These are phyloP conservation scores for Rusavskia elegans DNA, from an alignment of 495 filamentous ascomycete genomes.

Conservation along the genomic window DNA sequence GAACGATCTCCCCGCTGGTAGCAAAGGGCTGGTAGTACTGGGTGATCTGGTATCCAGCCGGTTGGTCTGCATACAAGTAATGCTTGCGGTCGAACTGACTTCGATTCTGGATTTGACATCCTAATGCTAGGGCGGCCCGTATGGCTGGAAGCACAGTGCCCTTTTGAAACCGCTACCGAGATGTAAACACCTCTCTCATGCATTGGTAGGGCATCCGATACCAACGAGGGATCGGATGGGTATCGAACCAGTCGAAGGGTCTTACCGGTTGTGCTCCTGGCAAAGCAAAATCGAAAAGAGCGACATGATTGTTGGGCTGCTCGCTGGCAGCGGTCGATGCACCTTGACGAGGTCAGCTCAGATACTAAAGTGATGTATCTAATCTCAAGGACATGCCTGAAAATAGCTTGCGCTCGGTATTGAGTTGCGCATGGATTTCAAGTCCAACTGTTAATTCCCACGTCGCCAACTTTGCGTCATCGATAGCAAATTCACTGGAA, in stretches of 20 bases:
- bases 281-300: constrained; percentile 76
- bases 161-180: constrained; percentile 42
- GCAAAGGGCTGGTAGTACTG: constrained; percentile 92
- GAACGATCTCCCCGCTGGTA: constrained; percentile 49
- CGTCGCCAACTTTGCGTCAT: constrained; percentile 22
- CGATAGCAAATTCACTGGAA: constrained; percentile 7
- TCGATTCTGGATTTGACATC: constrained; percentile 55
- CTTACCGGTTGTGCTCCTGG: constrained; percentile 69
- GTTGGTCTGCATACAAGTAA: constrained; percentile 98
- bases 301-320: constrained; percentile 67
- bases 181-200: too few relatives aligned
- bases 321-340: constrained; percentile 56
- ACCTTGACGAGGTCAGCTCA: constrained; percentile 16
- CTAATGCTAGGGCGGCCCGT: constrained; percentile 71
- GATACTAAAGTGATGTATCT: background rate
- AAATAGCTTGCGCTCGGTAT: constrained; percentile 75
- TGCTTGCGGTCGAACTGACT: constrained; percentile 92
- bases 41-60: constrained; percentile 90
- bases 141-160: constrained; percentile 77
- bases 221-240: too few relatives aligned
- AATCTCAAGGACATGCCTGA: constrained; percentile 31
- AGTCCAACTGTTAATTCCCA: constrained; percentile 94
- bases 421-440: constrained; percentile 93
- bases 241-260: background rate
- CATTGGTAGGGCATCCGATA: too few relatives aligned